Percentiles rank a stretch among this genome's conserved stretches.
phyloP scores from a whole-genome alignment of 2,329 filamentous ascomycete genomes.

The Aspergillus ibericus region DNA sequence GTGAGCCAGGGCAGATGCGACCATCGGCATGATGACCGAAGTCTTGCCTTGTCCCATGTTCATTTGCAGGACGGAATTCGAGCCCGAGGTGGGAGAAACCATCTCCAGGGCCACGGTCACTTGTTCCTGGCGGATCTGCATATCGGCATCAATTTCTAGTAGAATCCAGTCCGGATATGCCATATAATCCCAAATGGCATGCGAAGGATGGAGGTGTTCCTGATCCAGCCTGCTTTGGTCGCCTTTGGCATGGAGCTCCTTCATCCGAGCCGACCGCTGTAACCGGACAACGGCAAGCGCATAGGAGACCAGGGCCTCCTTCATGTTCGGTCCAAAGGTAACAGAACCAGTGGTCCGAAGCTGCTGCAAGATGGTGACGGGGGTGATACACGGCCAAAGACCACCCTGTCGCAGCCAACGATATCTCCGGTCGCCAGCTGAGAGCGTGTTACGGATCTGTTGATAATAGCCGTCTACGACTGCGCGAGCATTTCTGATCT shows the following conservation, averaged over 20 bases:
- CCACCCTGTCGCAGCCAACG: constrained; percentile 42
- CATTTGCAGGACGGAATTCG: constrained; percentile 64
- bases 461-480: constrained; percentile 14
- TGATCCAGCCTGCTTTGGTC: constrained; percentile 37
- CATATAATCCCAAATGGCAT: constrained; percentile 58
- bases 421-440: constrained; percentile 27
- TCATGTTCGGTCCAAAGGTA: constrained; percentile 37
- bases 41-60: constrained; percentile 72
- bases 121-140: constrained; percentile 63
- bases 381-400: constrained; percentile 46
- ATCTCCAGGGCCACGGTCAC: constrained; percentile 63
- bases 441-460: constrained; percentile 20
- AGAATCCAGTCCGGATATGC: constrained; percentile 63
- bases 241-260: constrained; percentile 34
- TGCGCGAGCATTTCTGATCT: constrained; percentile 24
- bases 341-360: constrained; percentile 36
- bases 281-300: constrained; percentile 42
- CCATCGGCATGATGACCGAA: constrained; percentile 68
- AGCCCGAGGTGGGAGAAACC: constrained; percentile 52
- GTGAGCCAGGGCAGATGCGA: constrained; percentile 57
- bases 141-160: constrained; percentile 64
- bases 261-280: constrained; percentile 48
- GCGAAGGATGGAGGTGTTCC: constrained; percentile 52
- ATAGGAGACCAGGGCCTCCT: constrained; percentile 40
- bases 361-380: constrained; percentile 44